Evolutionary conservation across 2,329 filamentous ascomycete species (phyloP).

Genomic region (Hysterium pulicare): DNA sequence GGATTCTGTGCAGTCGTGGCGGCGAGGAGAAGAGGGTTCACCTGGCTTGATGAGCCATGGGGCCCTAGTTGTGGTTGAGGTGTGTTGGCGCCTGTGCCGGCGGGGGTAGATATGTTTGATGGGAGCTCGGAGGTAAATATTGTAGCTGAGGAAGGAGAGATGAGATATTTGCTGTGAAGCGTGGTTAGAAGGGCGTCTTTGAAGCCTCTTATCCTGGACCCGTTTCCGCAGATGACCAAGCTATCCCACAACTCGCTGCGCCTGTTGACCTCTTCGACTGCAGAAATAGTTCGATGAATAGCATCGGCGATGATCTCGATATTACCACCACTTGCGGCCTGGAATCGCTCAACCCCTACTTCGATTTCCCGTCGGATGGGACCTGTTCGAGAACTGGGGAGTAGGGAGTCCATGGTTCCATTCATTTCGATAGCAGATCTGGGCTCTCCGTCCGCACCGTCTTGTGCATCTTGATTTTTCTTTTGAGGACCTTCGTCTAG

Average conservation of each 20-base stretch:
- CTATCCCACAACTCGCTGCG: constrained; percentile 88
- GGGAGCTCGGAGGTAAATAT: constrained; percentile 98
- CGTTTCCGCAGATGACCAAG: constrained; percentile 87
- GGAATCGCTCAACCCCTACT: constrained; percentile 71
- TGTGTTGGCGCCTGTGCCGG: constrained; percentile 87
- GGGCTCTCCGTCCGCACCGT: constrained; percentile 22
- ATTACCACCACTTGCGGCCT: constrained; percentile 61
- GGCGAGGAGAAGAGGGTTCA: constrained; percentile 88
- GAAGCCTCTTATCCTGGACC: constrained; percentile 71
- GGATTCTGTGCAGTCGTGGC: constrained; percentile 72
- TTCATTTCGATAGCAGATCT: constrained; percentile 25
- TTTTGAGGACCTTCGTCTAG: constrained; percentile 47
- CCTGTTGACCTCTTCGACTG: constrained; percentile 79
- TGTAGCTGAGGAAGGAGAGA: constrained; percentile 87
- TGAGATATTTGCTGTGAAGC: constrained; percentile 76
- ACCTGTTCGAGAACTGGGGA: constrained; percentile 17
- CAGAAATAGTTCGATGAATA: constrained; percentile 78
- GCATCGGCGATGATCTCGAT: constrained; percentile 80
- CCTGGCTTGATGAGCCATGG: constrained; percentile 54
- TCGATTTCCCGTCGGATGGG: constrained; percentile 62
- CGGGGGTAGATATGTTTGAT: constrained; percentile 86
- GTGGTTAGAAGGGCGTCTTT: constrained; percentile 82
- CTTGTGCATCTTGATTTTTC: constrained; percentile 33
- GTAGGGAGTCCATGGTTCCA: constrained; percentile 17
- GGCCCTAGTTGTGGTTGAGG: constrained; percentile 60